Base-by-base conservation (phyloP, 78 protist species). In the Planoprotostelium fungivorum region DNA sequence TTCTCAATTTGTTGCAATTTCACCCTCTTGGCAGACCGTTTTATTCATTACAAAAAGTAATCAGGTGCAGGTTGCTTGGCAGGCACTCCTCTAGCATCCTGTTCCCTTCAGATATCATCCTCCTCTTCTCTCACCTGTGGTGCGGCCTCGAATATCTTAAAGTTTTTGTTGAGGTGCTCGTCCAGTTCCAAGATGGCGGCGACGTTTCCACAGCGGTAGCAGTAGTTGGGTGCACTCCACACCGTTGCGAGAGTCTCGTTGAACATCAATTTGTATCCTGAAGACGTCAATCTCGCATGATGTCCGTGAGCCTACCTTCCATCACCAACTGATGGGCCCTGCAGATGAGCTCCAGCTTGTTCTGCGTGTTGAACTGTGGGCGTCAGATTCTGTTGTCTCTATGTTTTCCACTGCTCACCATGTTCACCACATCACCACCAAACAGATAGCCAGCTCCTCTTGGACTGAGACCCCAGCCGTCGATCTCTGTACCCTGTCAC, bases 181-280 rank as follows among this genome's bases (percentile, higher is more conserved):
- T 98, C 99, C 16, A 98, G 83, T 91, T 99, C 98, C 10, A 99
- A 63, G 25, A 99, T 97, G 0, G 99, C 96, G 0, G 99, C 99
- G 0, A 98, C 98, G 90, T 99, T 99, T 34, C 99, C 99, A 84
- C 99, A 99, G 63, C 99, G 84, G 91, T 99, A 98, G 91, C 99
- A 98, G 95, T 99, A 99, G 94, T 99, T 99, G 0, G 99, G 99
- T 0, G 99, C 99, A 0, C 99, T 98, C 99, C 99, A 99, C 0
- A 98, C 99, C 0, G 99, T 99, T 37, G 97, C 98, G 34, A 99
- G 95, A 1, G 96, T 88, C 84, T 96, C 98, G 88, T 94, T 91
- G 90, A 98, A 99, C 98, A 97, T 97, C 89, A 91, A 92, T 93
- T 98, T 98, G 93, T 95, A 98, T n/a, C 73, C 73, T 51, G 73